Conservation (phyloP, 345 rosid species). For the Pistacia atlantica region DNA sequence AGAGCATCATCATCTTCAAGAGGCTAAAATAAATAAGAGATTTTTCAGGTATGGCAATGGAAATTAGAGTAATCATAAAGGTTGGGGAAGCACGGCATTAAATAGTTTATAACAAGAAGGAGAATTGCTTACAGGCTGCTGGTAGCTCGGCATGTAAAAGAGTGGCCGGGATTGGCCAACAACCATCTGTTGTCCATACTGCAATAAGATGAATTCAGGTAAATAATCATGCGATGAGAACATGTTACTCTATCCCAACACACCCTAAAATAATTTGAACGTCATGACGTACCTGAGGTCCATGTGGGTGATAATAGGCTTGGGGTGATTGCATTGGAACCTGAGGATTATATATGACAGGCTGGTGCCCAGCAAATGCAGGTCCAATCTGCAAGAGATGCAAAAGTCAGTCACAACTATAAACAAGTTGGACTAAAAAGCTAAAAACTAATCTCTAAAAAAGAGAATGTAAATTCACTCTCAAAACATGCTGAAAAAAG, state of each 20-base stretch:
- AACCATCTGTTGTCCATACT: conserved; percentile 73
- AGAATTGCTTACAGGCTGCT: conserved; percentile 62
- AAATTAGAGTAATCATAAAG: not conserved
- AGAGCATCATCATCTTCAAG: not conserved
- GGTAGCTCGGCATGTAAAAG: conserved; percentile 64
- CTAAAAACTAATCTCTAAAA: not conserved
- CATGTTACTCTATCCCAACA: not conserved
- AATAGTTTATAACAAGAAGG: not conserved
- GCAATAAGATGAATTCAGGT: conserved; percentile 30
- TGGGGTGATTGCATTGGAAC: conserved; percentile 56
- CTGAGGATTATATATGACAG: conserved; percentile 61
- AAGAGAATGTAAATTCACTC: not conserved
- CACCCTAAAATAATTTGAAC: not conserved
- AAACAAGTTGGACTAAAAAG: conserved; percentile 4
- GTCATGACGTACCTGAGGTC: conserved; percentile 59
- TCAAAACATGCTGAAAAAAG: not conserved
- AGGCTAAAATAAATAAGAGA: too few species aligned
- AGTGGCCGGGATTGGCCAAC: conserved; percentile 65
- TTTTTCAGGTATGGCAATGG: not conserved
- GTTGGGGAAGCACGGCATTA: not conserved
- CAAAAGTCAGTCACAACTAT: conserved; percentile 13
- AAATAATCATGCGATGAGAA: conserved; percentile 13
- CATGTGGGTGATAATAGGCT: conserved; percentile 73
- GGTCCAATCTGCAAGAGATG: conserved; percentile 58
- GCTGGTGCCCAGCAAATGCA: conserved; percentile 66